Conservation (phyloP, 306 rosid species). For the Abrus pulchellus region DNA sequence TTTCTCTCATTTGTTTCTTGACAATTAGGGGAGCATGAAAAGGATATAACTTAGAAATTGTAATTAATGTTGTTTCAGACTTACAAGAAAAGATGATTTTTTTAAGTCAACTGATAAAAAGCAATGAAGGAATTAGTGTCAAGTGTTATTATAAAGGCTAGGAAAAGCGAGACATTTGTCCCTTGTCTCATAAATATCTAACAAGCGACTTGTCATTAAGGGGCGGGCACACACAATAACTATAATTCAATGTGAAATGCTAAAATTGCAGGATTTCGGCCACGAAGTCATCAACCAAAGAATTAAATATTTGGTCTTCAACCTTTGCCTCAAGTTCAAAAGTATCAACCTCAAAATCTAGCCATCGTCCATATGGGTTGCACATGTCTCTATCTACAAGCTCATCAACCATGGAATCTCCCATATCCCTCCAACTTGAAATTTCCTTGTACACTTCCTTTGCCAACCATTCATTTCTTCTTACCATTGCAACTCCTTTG, state of each 20-base stretch:
- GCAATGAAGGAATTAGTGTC: neutral
- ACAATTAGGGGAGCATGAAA: neutral
- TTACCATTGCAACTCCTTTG: conserved; percentile 68
- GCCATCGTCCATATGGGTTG: conserved; percentile 70
- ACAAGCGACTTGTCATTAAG: neutral
- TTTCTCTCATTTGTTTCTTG: too few relatives aligned
- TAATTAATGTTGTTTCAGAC: neutral
- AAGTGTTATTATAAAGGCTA: neutral
- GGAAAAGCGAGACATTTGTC: neutral
- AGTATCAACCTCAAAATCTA: conserved; percentile 63
- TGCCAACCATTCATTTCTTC: conserved; percentile 65
- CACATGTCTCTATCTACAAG: conserved; percentile 83
- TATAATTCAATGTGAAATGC: neutral
- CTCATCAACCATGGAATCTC: conserved; percentile 83
- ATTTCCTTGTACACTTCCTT: conserved; percentile 71
- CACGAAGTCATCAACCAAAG: conserved; percentile 69
- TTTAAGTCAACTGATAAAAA: neutral
- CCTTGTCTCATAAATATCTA: neutral
- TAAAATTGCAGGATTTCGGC: conserved; percentile 54
- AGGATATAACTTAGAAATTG: neutral
- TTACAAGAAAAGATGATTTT: neutral
- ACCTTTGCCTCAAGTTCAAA: conserved; percentile 61
- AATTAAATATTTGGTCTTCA: conserved; percentile 62
- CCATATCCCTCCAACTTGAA: conserved; percentile 65
- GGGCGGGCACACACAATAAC: neutral